phyloP scores from a whole-genome alignment of 2,329 filamentous ascomycete species.

The Ustulina deusta region DNA sequence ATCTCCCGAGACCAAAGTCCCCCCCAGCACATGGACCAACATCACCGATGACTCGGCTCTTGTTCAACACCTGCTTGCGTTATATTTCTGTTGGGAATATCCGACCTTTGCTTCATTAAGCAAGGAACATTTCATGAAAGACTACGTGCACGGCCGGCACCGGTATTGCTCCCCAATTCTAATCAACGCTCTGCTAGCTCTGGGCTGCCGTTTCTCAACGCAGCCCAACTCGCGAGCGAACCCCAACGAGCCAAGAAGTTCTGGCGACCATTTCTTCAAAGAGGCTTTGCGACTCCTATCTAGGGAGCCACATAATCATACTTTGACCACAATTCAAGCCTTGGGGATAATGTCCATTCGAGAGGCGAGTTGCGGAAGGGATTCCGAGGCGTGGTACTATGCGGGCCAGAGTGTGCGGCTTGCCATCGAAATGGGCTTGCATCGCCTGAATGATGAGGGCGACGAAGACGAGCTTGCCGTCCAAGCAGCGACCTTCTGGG shows the following conservation, averaged over 20 bases:
- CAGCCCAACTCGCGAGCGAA: slow-evolving; percentile 73
- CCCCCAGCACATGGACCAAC: slow-evolving; percentile 67
- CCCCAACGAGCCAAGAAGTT: slow-evolving; percentile 70
- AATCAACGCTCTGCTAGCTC: slow-evolving; percentile 73
- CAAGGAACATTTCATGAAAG: slow-evolving; percentile 76
- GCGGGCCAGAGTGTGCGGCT: slow-evolving; percentile 78
- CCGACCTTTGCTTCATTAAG: slow-evolving; percentile 79
- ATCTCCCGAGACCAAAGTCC: slow-evolving; percentile 58
- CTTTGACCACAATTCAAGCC: slow-evolving; percentile 78
- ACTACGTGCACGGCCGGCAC: slow-evolving; percentile 70
- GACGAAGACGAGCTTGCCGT: slow-evolving; percentile 70
- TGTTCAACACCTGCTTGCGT: slow-evolving; percentile 71
- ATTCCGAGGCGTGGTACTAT: slow-evolving; percentile 79
- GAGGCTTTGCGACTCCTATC: slow-evolving; percentile 73
- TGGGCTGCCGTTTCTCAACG: slow-evolving; percentile 76
- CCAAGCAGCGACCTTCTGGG: slow-evolving; percentile 71
- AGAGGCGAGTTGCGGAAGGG: slow-evolving; percentile 77
- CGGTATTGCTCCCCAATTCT: slow-evolving; percentile 76
- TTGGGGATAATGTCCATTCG: slow-evolving; percentile 81
- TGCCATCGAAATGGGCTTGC: slow-evolving; percentile 77
- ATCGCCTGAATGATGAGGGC: slow-evolving; percentile 62
- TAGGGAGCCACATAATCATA: slow-evolving; percentile 69
- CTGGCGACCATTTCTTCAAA: slow-evolving; percentile 80
- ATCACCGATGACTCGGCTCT: slow-evolving; percentile 69
- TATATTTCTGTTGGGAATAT: slow-evolving; percentile 83